Percentiles rank a stretch among this genome's conserved stretches.
Evolutionary conservation across 139 green algal genomes (phyloP).

Genomic region (Chloropicon primus): DNA sequence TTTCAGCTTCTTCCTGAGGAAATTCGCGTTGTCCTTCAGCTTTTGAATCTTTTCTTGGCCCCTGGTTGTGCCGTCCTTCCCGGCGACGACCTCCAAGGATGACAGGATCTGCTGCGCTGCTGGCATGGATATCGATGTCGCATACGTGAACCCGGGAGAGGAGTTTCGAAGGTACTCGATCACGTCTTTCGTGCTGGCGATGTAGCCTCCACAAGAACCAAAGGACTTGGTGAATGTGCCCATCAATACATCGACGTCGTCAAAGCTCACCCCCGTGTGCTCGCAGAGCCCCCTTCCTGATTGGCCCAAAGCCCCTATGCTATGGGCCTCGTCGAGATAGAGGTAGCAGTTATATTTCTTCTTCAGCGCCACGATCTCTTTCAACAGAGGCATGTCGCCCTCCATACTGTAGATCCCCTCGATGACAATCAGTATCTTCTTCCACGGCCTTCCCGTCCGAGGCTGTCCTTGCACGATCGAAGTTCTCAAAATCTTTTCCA

Average conservation of each 20-base stretch:
- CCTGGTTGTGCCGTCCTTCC: slow-evolving; percentile 37
- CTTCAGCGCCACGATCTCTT: slow-evolving; percentile 72
- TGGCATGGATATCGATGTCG: slow-evolving; percentile 68
- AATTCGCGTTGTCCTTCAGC: slow-evolving; percentile 86
- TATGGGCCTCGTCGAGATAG: slow-evolving; percentile 97
- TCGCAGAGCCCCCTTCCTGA: slow-evolving; percentile 72
- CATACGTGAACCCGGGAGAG: slow-evolving; percentile 66
- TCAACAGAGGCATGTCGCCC: slow-evolving; percentile 73
- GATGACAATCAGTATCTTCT: slow-evolving; percentile 86
- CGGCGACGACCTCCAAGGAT: slow-evolving; percentile 63
- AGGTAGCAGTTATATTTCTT: slow-evolving; percentile 92
- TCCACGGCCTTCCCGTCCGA: slow-evolving; percentile 77
- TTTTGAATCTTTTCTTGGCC: slow-evolving; percentile 58
- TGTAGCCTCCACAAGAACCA: slow-evolving; percentile 82
- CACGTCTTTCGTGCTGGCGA: slow-evolving; percentile 40
- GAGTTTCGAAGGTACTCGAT: slow-evolving; percentile 60
- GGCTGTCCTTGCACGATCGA: slow-evolving; percentile 84
- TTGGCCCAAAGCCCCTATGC: slow-evolving; percentile 80
- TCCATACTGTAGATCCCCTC: slow-evolving; percentile 99
- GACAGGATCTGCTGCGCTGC: slow-evolving; percentile 19
- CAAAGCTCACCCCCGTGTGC: slow-evolving; percentile 68
- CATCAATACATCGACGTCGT: slow-evolving; percentile 96
- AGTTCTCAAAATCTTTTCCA: slow-evolving; percentile 72
- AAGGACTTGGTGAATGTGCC: slow-evolving; percentile 99
- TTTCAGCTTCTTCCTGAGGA: slow-evolving; percentile 50